Base-by-base conservation (phyloP, 2,329 filamentous ascomycete genomes). In the Botrytis paeoniae region DNA sequence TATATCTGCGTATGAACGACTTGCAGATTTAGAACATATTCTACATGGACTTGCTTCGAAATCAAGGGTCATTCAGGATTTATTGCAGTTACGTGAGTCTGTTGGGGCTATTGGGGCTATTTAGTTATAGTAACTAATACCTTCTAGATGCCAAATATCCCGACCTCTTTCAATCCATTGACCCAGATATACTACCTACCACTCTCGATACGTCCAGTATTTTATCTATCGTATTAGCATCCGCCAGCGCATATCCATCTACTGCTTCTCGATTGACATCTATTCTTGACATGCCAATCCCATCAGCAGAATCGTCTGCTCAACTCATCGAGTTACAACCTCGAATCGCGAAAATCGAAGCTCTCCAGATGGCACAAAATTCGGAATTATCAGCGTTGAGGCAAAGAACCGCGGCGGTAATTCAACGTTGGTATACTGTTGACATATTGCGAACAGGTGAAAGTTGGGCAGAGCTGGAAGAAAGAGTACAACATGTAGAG, bases 241-340 rank as follows among this genome's bases (percentile, higher is more conserved):
- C 79, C 20, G 80, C 80, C 8, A 80, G 77, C 70, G 77, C 79
- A 35, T 81, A 80, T 69, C 78, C 79, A 1, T 76, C 77, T 3
- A 80, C 80, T 1, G 80, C 80, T n/a, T 81, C 80, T 35, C 76
- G 78, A 41, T 73, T 81, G 29, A 81, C 78, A 6, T 81, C 80
- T 1, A 78, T 81, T 39, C 72, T 76, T 32, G 80, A 81, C 69
- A 76, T 79, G 25, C 79, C 80, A 9, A 75, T 81, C 22, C 80
- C 80, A 14, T 70, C 78, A 14, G 75, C 79, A 14, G 77, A 79
- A 29, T 74, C 78, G 25, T 81, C 80, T 3, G 73, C 78, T 1
- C 77, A 80, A 66, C 76, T 81, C n/a, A 81, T 81, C 60, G 74
- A 78, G 22, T 73, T 80, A 1, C 77, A 79, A 70, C 80, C 80